Base-by-base conservation (phyloP, 805 yeast genomes). In the Pichia nakasei region DNA sequence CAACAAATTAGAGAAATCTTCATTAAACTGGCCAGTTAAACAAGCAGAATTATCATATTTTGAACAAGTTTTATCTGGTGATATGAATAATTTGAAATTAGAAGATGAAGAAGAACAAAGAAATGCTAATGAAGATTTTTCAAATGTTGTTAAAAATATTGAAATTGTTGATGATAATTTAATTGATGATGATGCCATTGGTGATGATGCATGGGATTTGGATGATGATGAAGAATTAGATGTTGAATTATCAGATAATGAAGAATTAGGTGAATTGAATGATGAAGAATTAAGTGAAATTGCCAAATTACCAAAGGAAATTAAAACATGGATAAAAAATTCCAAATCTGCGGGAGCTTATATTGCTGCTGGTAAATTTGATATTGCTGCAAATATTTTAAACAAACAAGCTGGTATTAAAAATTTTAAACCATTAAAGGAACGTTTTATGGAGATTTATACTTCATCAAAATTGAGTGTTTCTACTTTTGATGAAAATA, bases 361-460 rank as follows among this genome's bases (percentile, higher is more conserved):
- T 55, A 88, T 83, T 56, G 97, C 98, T 2, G 88, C 96, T 3
- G 99, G 99, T 55, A 85, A 94, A 5, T 91, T 91, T 60, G 97
- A 88, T 52, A 84, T 91, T 43, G 99, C 97, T 33, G 93, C 96
- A 34, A 94, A 88, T 56, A 76, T 94, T 59, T 74, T 93, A 56
- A 80, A 82, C 68, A 83, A 91, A 57, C 98, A 94, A 65, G 71
- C 82, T 37, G 98, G 97, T 55, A 76, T 86, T 41, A 81, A 77
- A 22, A 73, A 85, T 53, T 91, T 94, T 60, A 95, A 81, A 57
- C 97, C 97, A 13, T 73, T 93, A 54, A 80, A 91, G 66, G 60
- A 71, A 24, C 75, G 96, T 48, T 93, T 93, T 69, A 53, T 85
- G 61, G 91, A 87, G 55, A 82, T 88, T 12, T 94, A 85, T 64